These are phyloP conservation scores for Floccularia luteovirens DNA, from an alignment of 768 basidiomycete species.

Conservation along the genomic window DNA sequence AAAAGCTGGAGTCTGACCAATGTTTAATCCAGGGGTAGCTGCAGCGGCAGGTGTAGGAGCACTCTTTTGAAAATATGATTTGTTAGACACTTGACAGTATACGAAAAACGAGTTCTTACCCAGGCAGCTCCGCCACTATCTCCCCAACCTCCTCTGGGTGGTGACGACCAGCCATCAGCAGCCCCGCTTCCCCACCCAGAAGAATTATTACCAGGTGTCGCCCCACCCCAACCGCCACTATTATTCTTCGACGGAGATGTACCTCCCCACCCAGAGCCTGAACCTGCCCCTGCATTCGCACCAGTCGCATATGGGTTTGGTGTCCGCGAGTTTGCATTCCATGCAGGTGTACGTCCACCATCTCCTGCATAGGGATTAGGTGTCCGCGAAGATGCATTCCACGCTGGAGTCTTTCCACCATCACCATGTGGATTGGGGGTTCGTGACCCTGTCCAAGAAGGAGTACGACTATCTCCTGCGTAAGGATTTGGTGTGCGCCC, in stretches of 20 bases:
- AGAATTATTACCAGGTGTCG: conserved; percentile 30
- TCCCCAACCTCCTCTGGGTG: conserved; percentile 18
- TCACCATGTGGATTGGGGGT: conserved; percentile 68
- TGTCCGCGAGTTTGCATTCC: conserved; percentile 53
- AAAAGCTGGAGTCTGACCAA: conserved; percentile 26
- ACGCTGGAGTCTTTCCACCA: conserved; percentile 56
- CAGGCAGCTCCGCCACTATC: conserved; percentile 22
- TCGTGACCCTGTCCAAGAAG: conserved; percentile 48
- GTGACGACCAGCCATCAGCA: conserved; percentile 8
- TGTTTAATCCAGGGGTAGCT: conserved; percentile 29
- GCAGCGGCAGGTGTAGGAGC: conserved; percentile 48
- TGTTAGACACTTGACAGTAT: conserved; percentile 1
- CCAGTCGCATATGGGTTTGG: conserved; percentile 68
- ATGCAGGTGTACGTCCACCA: conserved; percentile 63
- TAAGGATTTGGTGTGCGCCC: conserved; percentile 70
- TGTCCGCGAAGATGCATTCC: conserved; percentile 57
- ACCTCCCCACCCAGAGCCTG: conserved; percentile 21
- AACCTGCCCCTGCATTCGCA: conserved; percentile 18
- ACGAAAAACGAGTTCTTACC: conserved; percentile 12
- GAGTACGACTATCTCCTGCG: conserved; percentile 45
- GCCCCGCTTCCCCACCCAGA: conserved; percentile 13
- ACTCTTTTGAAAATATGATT: conserved; percentile 18
- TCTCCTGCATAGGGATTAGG: conserved; percentile 60
- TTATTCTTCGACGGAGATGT: conserved; percentile 6
- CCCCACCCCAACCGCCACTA: conserved; percentile 31